Conservation (phyloP, 768 basidiomycete species). For the Psilocybe sp. region DNA sequence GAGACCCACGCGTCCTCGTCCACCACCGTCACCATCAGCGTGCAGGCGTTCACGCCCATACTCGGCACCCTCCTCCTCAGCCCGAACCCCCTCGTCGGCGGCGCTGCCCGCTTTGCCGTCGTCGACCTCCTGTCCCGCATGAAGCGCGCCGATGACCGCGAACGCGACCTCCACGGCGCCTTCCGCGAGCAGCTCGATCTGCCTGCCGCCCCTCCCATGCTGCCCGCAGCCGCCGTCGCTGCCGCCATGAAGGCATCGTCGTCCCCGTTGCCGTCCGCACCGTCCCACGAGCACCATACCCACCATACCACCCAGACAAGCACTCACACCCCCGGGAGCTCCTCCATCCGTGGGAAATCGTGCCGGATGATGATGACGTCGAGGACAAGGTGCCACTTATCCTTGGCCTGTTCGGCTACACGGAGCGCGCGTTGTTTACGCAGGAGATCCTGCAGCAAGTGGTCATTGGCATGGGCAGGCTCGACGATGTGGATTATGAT, state of each 20-base stretch:
- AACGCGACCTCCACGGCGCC: constrained; percentile 13
- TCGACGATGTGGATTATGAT: constrained; percentile 40
- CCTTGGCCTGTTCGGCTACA: constrained; percentile 47
- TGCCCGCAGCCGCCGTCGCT: too few relatives aligned
- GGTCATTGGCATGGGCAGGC: constrained; percentile 83
- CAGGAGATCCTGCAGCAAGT: constrained; percentile 83
- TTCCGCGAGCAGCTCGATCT: too few relatives aligned
- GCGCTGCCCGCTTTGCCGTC: constrained; percentile 69
- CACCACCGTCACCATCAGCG: constrained; percentile 54
- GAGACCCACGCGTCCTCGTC: constrained; percentile 33
- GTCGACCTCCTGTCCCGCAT: constrained; percentile 77
- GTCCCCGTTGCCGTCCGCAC: too few relatives aligned
- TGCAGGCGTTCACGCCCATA: constrained; percentile 88
- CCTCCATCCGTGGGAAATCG: constrained; percentile 20
- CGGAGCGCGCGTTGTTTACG: constrained; percentile 67
- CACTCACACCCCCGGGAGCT: constrained; percentile 6
- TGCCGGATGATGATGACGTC: constrained; percentile 23
- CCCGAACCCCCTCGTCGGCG: constrained; percentile 70
- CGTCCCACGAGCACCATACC: too few relatives aligned
- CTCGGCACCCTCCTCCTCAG: constrained; percentile 86
- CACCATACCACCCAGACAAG: too few relatives aligned
- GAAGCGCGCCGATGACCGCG: constrained; percentile 52
- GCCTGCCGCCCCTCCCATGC: too few relatives aligned
- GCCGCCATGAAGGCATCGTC: too few relatives aligned
- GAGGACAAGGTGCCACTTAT: constrained; percentile 29